A percentile compares a stretch with the other conserved stretches of the same genome.
Evolutionary conservation across 192 early-diverging fungal genomes (phyloP).

Genomic region (Linnemannia exigua): DNA sequence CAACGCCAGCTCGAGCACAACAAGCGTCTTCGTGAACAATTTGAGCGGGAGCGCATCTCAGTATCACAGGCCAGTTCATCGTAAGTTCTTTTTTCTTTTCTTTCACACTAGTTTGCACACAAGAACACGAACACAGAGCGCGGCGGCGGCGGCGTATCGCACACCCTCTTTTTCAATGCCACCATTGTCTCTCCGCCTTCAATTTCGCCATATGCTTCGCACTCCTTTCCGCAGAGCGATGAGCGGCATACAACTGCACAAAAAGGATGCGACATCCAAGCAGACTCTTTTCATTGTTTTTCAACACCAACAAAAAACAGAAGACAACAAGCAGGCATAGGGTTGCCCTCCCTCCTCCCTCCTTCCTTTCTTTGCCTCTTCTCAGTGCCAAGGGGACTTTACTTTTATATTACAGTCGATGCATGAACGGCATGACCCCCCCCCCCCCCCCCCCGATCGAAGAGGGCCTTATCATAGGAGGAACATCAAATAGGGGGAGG

Average conservation of each 20-base stretch:
- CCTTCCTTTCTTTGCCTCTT: neutral
- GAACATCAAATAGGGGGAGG: neutral
- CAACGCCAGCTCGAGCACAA: conserved; percentile 58
- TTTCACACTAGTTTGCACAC: neutral
- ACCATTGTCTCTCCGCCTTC: neutral
- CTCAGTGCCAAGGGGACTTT: neutral
- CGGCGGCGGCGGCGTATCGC: neutral
- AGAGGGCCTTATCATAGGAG: neutral
- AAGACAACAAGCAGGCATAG: neutral
- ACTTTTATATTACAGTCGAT: neutral
- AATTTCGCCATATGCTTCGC: neutral
- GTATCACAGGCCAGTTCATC: conserved; percentile 50
- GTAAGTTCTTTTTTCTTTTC: conserved; percentile 31
- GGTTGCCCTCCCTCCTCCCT: no score
- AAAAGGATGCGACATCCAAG: neutral
- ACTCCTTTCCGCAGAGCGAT: no score
- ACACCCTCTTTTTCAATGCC: neutral
- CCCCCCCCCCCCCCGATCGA: neutral
- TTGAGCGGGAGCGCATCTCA: conserved; percentile 50
- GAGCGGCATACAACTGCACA: neutral
- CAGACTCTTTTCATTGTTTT: conserved; percentile 3
- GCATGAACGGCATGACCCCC: conserved; percentile 3
- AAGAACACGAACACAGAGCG: neutral
- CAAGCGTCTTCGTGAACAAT: conserved; percentile 57
- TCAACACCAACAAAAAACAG: neutral